Percentiles rank a stretch among this genome's conserved stretches.
Evolutionary conservation across 495 filamentous ascomycete species (phyloP).

Genomic region (Xylaria castorea): DNA sequence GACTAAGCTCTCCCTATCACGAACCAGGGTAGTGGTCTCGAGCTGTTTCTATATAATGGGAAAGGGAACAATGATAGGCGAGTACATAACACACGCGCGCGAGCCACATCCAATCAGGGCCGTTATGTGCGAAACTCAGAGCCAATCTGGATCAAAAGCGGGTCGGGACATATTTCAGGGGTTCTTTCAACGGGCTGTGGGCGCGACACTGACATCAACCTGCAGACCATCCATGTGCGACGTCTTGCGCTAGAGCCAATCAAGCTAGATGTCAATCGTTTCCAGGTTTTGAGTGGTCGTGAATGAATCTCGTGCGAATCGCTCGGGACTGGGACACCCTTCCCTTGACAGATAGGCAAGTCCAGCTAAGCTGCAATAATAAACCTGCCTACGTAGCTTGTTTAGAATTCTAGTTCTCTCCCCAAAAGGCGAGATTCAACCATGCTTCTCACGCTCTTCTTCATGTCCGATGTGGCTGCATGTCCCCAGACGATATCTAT

Average conservation of each 20-base stretch:
- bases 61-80: background rate
- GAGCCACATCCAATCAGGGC: constrained; percentile 16
- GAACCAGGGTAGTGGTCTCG: background rate
- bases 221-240: constrained; percentile 7
- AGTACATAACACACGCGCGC: constrained; percentile 20
- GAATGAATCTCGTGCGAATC: constrained; percentile 17
- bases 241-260: background rate
- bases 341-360: background rate
- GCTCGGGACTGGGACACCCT: background rate
- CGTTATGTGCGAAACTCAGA: background rate
- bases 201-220: constrained; percentile 21
- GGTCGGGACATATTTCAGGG: constrained; percentile 21
- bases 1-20: too few relatives aligned
- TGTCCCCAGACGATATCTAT: background rate
- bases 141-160: constrained; percentile 23
- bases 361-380: background rate
- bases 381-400: constrained; percentile 4
- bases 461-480: constrained; percentile 10
- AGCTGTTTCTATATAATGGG: background rate
- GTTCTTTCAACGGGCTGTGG: background rate
- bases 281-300: constrained; percentile 18
- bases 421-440: background rate
- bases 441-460: constrained; percentile 15
- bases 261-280: background rate
- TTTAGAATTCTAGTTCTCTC: background rate